Percentiles rank a stretch among this genome's conserved stretches.
Conservation (phyloP, 1,284 basidiomycete genomes). For the Naganishia liquefaciens region DNA sequence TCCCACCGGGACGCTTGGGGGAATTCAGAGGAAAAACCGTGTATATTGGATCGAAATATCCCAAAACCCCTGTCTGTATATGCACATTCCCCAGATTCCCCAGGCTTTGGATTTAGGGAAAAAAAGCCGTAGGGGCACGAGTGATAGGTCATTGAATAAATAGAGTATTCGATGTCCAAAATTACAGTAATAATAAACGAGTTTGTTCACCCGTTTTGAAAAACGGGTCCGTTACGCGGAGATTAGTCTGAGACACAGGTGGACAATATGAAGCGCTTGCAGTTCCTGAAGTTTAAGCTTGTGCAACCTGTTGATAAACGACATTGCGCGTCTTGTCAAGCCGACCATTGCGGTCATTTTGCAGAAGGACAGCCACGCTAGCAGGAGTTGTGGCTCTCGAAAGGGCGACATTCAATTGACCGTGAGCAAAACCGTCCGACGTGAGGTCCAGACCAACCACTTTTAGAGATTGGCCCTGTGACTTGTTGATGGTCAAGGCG, state of each 20-base stretch:
- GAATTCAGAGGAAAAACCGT: no score
- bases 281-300: background rate
- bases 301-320: background rate
- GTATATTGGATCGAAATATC: no score
- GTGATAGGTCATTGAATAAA: no score
- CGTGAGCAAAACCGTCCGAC: constrained; percentile 54
- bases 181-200: no score
- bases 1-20: no score
- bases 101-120: no score
- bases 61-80: no score
- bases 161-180: no score
- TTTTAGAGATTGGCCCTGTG: background rate
- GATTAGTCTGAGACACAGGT: background rate
- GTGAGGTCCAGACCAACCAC: constrained; percentile 1
- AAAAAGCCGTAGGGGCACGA: no score
- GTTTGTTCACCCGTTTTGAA: background rate
- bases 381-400: constrained; percentile 73
- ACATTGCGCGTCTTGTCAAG: background rate
- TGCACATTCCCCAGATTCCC: no score
- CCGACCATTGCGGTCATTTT: background rate
- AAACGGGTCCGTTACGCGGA: background rate
- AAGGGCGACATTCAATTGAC: constrained; percentile 91
- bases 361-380: background rate
- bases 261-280: background rate
- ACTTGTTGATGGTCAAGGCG: constrained; percentile 93